Evolutionary conservation across 805 yeast species (phyloP), one percentile per base, ranked within the genome.

Genomic region (Tetrapisispora iriomotensis): DNA sequence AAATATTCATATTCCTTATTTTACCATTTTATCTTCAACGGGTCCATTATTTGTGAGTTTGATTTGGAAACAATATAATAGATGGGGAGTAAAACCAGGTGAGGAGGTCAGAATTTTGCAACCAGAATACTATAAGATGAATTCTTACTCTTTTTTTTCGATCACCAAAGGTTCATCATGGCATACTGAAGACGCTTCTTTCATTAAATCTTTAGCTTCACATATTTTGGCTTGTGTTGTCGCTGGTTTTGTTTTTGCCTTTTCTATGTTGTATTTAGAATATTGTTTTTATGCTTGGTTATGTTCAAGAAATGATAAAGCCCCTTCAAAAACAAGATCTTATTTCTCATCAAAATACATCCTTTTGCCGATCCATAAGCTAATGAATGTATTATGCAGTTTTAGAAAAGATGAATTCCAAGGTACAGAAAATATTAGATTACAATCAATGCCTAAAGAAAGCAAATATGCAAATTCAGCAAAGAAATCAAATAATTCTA

Each of bases 21-120:
- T 87, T 45, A 86, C 96, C 25, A 86, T 88, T 58, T 85, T 88
- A 95, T 82, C 76, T 54, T 79, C 94, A 10, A 88, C 96, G 0
- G 96, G 96, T 10, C 96, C 96, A 0, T 64, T 88, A 40, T 87
- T 84, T 54, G 67, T 88, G 32, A 80, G 92, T 17, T 87, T 84
- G 26, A 71, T 88, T 50, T 82, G 94, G 87, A 83, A 84, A 61
- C 84, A 79, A 52, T 87, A 82, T 61, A 82, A 82, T 60, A 71
- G 95, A 47, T 79, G 84, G 82, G 80, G 80, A 1, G 39, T 30
- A n/a, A 74, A 77, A 15, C 76, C 82, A 1, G 81, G 72, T 23
- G 72, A 75, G 7, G 85, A 75, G 8, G 73, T 68, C 29, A 66
- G 84, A 48, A 75, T 86, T 34, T 63, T 87, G 50, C 72, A 77